Evolutionary conservation across 768 basidiomycete genomes (phyloP), one percentile per base, ranked within the genome.

Genomic region (Grammothele lineata): DNA sequence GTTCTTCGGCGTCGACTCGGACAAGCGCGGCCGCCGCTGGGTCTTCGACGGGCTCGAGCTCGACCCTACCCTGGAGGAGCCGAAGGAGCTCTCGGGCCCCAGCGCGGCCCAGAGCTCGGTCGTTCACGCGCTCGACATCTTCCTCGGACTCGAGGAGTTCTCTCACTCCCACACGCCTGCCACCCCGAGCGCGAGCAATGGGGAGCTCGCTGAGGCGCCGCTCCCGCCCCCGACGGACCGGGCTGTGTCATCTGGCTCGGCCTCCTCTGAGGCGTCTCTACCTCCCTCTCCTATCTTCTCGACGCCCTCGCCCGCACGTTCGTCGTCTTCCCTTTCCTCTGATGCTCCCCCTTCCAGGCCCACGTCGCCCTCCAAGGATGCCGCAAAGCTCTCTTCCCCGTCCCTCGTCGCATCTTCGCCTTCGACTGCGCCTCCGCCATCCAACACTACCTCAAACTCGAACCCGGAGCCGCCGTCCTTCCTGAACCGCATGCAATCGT

Each of bases 51-150:
- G 77, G 21, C 60, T 73, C 33, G 68, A 67, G 11, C 59, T 59
- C 17, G 58, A 62, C 52, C 61, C 63, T 3, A 50, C 56, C 21
- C 57, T 69, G 21, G 53, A 58, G 19, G 36, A 59, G 41, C 68
- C 66, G 23, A 60, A 59, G 14, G 70, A 75, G 57, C 70, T 77
- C 27, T 74, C 73, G 15, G 81, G 81, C 6, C 79, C 81, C 1
- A 75, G 72, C 48, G 81, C 81, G 0, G 81, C 78, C 4, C 81
- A 84, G 63, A 79, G 76, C 59, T 70, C 76, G n/a, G 62, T 84
- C 48, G 71, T 83, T 19, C 76, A 78, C 55, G 69, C 75, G 7
- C 62, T 79, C 38, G 77, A 79, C 60, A 57, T 73, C 47, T 78
- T 78, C 66, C 66, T 79, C 32, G 75, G 75, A 37, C 64, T 78